Conservation (phyloP, 148 eudicot genomes). For the Fagopyrum homotropicum region DNA sequence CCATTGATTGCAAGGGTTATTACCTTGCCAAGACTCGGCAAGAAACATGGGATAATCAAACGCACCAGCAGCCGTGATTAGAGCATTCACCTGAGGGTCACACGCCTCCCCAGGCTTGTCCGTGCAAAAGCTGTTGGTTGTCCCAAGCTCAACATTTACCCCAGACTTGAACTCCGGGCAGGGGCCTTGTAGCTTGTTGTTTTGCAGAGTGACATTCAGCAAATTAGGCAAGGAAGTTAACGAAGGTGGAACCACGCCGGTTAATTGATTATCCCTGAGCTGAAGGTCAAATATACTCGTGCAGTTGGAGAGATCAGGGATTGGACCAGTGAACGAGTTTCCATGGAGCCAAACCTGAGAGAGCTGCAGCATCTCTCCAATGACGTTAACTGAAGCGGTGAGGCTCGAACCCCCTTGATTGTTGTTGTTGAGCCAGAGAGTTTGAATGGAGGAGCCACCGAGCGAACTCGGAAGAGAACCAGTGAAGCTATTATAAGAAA, state of each 20-base stretch:
- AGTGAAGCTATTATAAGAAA: constrained; percentile 47
- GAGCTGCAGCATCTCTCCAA: constrained; percentile 34
- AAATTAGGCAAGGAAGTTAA: constrained; percentile 33
- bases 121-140: constrained; percentile 40
- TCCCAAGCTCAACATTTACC: constrained; percentile 30
- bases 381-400: constrained; percentile 33
- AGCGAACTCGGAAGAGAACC: constrained; percentile 42
- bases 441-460: constrained; percentile 26
- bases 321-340: constrained; percentile 44
- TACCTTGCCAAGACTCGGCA: constrained; percentile 59
- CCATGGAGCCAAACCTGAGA: constrained; percentile 51
- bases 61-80: constrained; percentile 40
- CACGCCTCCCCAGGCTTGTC: constrained; percentile 41
- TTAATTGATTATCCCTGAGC: constrained; percentile 50
- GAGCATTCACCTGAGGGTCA: constrained; percentile 47
- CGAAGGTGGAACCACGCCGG: constrained; percentile 47
- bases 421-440: constrained; percentile 53
- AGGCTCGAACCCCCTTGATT: constrained; percentile 16
- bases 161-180: constrained; percentile 10
- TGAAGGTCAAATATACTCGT: constrained; percentile 33
- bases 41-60: constrained; percentile 45
- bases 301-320: constrained; percentile 48
- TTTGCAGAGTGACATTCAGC: constrained; percentile 39
- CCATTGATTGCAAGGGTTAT: constrained; percentile 56
- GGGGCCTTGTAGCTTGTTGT: constrained; percentile 41